phyloP scores from a whole-genome alignment of 1,139 yeast genomes.

The Candida sp. region DNA sequence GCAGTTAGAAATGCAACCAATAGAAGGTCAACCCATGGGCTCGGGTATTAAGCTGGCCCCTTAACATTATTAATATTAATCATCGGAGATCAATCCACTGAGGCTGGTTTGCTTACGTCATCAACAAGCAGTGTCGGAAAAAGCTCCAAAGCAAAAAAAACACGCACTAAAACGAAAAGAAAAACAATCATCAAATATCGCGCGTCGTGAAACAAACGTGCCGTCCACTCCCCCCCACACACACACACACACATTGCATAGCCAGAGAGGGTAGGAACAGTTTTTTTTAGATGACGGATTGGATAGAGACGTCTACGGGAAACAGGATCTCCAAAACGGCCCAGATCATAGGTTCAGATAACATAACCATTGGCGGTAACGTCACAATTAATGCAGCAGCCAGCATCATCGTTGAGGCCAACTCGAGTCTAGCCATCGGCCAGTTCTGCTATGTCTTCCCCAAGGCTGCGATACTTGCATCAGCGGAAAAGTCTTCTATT shows the following conservation, averaged over 20 bases:
- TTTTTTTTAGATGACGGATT: constrained; percentile 18
- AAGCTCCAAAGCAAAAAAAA: neutral
- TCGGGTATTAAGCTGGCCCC: neutral
- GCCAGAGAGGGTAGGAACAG: neutral
- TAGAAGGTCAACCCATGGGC: neutral
- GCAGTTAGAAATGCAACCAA: neutral
- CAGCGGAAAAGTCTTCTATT: constrained; percentile 28
- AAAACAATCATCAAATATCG: neutral
- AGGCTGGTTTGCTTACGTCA: neutral
- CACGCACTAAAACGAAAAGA: neutral
- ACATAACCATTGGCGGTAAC: constrained; percentile 34
- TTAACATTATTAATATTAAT: neutral
- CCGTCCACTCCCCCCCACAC: neutral
- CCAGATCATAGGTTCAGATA: constrained; percentile 24
- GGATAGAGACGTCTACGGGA: constrained; percentile 56
- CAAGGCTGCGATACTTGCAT: constrained; percentile 36
- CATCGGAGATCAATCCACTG: neutral
- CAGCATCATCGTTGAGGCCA: constrained; percentile 26
- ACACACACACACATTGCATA: neutral
- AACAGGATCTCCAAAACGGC: constrained; percentile 60
- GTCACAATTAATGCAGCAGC: constrained; percentile 32
- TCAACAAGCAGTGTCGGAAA: neutral
- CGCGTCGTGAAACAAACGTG: neutral
- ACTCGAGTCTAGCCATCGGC: constrained; percentile 37
- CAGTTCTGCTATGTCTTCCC: constrained; percentile 47